Evolutionary conservation across 768 basidiomycete genomes (phyloP).

Genomic region (Mycena latifolia): DNA sequence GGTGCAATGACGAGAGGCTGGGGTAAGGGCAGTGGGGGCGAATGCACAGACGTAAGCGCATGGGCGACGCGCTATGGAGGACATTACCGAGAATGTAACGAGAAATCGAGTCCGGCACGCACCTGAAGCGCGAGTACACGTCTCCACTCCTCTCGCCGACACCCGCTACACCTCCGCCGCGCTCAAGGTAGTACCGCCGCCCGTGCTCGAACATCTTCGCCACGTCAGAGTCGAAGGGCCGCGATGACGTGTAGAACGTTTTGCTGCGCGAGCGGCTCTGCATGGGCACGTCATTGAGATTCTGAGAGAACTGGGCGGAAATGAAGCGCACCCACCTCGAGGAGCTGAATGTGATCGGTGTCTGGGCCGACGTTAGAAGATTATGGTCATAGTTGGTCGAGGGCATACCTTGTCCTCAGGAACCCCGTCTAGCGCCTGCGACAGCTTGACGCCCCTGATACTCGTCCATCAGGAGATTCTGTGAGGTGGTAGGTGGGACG

Average conservation of each 20-base stretch:
- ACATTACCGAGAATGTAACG: neutral
- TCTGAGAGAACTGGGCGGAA: constrained; percentile 5
- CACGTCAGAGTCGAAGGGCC: constrained; percentile 89
- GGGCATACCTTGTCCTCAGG: constrained; percentile 33
- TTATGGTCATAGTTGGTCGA: too few species aligned
- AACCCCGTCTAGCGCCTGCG: constrained; percentile 28
- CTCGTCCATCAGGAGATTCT: constrained; percentile 25
- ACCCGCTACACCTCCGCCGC: constrained; percentile 49
- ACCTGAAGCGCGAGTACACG: constrained; percentile 86
- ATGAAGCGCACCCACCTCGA: constrained; percentile 69
- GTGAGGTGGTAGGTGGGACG: constrained; percentile 37
- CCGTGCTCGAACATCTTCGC: constrained; percentile 85
- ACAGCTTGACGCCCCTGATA: constrained; percentile 35
- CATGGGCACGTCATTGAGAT: constrained; percentile 14
- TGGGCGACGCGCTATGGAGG: constrained; percentile 26
- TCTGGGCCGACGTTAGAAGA: constrained; percentile 47
- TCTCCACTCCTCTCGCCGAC: constrained; percentile 77
- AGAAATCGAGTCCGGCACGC: constrained; percentile 9
- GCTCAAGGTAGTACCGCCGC: constrained; percentile 68
- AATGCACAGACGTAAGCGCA: constrained; percentile 6
- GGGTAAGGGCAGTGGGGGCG: constrained; percentile 13
- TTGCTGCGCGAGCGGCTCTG: constrained; percentile 61
- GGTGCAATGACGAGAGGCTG: constrained; percentile 20
- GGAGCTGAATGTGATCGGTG: constrained; percentile 77
- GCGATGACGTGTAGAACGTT: constrained; percentile 65